Conservation (phyloP, 345 rosid genomes). For the Eucalyptus pauciflora region DNA sequence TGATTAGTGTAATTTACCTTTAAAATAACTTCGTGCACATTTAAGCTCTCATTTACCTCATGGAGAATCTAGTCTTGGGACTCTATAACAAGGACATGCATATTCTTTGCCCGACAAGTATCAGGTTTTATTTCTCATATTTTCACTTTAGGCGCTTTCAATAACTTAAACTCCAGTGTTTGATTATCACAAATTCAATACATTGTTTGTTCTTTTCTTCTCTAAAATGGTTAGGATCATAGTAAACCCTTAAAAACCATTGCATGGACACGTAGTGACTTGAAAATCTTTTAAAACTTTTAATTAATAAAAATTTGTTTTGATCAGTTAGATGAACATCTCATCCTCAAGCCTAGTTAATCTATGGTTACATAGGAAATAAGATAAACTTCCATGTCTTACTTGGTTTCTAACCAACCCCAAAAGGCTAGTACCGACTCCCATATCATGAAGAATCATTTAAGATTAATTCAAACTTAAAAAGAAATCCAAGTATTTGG, state of each 20-base stretch:
- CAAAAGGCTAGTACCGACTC: rapidly evolving
- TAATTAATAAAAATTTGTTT: too few relatives aligned
- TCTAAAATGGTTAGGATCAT: background rate
- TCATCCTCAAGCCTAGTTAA: rapidly evolving
- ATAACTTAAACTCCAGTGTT: rapidly evolving
- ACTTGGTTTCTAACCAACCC: rapidly evolving
- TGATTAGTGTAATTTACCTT: background rate
- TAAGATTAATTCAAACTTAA: background rate
- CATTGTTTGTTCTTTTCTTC: too few relatives aligned
- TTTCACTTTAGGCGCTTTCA: too few relatives aligned
- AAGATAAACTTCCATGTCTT: rapidly evolving
- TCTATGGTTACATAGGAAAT: rapidly evolving
- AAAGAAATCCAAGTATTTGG: background rate
- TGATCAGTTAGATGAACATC: rapidly evolving
- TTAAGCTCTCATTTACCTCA: background rate
- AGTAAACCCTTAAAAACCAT: background rate
- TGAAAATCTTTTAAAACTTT: too few relatives aligned
- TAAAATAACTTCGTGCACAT: background rate
- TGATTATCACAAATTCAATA: too few relatives aligned
- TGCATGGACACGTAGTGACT: background rate
- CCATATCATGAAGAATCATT: rapidly evolving
- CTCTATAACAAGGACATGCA: background rate
- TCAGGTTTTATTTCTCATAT: rapidly evolving
- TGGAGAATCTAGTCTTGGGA: rapidly evolving
- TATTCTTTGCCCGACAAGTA: rapidly evolving